Evolutionary conservation across 306 rosid genomes (phyloP).

Genomic region (Bauhinia variegata): DNA sequence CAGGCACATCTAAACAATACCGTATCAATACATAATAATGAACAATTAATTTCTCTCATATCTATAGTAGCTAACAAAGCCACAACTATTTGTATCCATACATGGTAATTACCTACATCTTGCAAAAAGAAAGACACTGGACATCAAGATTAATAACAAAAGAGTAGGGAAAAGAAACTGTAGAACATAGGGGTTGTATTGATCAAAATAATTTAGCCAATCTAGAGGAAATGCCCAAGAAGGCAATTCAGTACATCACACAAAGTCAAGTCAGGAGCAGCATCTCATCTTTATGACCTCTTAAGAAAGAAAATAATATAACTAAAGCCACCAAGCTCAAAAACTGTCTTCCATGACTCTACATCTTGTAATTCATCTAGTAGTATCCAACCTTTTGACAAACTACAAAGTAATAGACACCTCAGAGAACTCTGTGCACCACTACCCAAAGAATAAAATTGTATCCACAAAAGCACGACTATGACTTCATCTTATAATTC

Average conservation of each 20-base stretch:
- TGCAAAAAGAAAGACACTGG: neutral
- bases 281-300: conserved; percentile 1
- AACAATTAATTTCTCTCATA: no score
- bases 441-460: no score
- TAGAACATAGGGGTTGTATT: neutral
- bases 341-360: neutral
- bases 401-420: no score
- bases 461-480: no score
- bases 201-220: neutral
- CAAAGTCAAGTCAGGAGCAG: conserved; percentile 2
- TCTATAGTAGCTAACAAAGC: no score
- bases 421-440: no score
- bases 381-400: neutral
- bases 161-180: neutral
- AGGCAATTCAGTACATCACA: conserved; percentile 15
- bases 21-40: neutral
- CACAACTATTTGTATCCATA: no score
- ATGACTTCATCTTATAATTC: neutral
- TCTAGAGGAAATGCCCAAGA: no score
- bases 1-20: neutral
- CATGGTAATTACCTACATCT: neutral
- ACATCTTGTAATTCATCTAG: neutral
- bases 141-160: neutral
- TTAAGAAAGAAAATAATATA: conserved; percentile 1
- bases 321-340: neutral